Evolutionary conservation across 2,329 filamentous ascomycete species (phyloP).

Genomic region (Sporothrix schenckii): DNA sequence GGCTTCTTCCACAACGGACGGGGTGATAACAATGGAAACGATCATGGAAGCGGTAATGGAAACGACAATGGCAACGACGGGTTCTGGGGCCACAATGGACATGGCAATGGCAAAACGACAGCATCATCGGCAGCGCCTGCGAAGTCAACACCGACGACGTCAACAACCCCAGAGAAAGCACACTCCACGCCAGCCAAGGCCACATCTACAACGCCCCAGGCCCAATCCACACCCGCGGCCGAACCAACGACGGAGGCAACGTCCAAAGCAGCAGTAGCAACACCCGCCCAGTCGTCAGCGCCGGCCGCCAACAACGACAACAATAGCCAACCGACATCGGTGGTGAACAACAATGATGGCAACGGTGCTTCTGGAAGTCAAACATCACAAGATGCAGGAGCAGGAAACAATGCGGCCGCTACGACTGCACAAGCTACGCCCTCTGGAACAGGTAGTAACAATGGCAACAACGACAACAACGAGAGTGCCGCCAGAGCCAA

Average conservation of each 20-base stretch:
- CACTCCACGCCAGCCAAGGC: constrained; percentile 6
- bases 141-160: background rate
- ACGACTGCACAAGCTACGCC: background rate
- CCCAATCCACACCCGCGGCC: background rate
- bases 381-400: background rate
- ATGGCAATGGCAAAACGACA: background rate
- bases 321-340: background rate
- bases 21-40: background rate
- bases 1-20: background rate
- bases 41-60: background rate
- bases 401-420: background rate
- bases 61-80: constrained; percentile 4
- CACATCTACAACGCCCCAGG: background rate
- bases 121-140: background rate
- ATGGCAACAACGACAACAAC: background rate
- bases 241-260: constrained; percentile 2
- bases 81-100: background rate
- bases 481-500: background rate
- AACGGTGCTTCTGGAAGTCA: background rate
- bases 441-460: background rate
- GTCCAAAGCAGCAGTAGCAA: background rate
- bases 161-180: constrained; percentile 6
- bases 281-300: background rate
- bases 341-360: background rate
- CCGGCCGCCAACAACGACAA: background rate